These are phyloP conservation scores for Brassica nigra DNA, from an alignment of 345 rosid genomes.

Conservation along the genomic window DNA sequence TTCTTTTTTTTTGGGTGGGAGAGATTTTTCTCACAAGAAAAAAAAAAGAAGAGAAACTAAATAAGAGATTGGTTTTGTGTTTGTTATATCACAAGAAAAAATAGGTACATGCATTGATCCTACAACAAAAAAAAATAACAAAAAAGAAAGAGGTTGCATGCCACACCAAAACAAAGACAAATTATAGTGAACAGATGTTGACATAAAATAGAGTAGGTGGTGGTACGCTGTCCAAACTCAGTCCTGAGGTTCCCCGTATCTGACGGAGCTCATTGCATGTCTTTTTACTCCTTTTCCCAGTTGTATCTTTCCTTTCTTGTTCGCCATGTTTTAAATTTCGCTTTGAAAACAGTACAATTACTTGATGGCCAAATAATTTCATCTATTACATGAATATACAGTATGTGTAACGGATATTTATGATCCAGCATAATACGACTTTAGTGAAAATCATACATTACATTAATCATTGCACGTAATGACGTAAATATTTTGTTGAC, in stretches of 20 bases:
- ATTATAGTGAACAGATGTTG: conserved; percentile 16
- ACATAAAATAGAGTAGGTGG: not conserved
- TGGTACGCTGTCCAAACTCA: conserved; percentile 8
- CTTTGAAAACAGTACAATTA: not conserved
- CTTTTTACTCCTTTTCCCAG: not conserved
- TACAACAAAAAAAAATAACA: not conserved
- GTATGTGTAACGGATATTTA: not conserved
- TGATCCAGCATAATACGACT: not conserved
- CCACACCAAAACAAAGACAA: not conserved
- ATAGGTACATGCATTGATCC: not conserved
- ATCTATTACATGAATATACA: not conserved
- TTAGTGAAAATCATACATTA: not conserved
- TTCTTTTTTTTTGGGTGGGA: too few relatives aligned
- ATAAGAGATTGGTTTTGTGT: not conserved
- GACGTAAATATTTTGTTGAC: not conserved
- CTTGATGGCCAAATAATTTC: not conserved
- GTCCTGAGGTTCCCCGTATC: not conserved
- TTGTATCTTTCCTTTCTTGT: not conserved
- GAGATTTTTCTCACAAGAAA: too few relatives aligned
- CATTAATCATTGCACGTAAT: not conserved
- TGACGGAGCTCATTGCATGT: conserved; percentile 15
- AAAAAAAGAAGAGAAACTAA: too few relatives aligned
- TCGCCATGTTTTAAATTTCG: not conserved
- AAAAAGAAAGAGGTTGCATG: conserved; percentile 2
- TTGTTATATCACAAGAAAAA: not conserved